These are phyloP conservation scores for Colletotrichum cuscutae DNA, from an alignment of 2,329 filamentous ascomycete genomes.

Conservation along the genomic window DNA sequence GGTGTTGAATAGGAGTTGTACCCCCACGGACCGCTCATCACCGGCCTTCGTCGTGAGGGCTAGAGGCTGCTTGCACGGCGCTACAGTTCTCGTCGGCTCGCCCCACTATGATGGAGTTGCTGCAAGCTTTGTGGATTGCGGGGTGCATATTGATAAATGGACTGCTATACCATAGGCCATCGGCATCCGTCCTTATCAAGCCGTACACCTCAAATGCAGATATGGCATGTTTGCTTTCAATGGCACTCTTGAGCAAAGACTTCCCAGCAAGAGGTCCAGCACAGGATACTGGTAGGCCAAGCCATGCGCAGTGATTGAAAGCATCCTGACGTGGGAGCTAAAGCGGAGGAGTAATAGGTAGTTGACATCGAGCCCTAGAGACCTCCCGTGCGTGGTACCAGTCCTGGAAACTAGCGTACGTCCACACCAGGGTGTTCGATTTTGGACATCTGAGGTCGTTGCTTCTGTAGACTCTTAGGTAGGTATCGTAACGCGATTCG, in stretches of 20 bases:
- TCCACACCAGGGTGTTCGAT: not conserved
- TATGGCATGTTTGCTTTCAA: not conserved
- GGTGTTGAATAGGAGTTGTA: not conserved
- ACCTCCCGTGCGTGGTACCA: too few relatives aligned
- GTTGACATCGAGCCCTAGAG: too few relatives aligned
- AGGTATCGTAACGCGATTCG: not conserved
- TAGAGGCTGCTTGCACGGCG: not conserved
- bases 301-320: too few relatives aligned
- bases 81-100: not conserved
- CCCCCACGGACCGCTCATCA: not conserved
- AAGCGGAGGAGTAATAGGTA: too few relatives aligned
- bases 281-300: not conserved
- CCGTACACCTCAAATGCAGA: too few relatives aligned
- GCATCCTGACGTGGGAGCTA: too few relatives aligned
- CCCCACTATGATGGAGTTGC: not conserved
- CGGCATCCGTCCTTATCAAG: not conserved
- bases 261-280: accelerated
- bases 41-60: too few relatives aligned
- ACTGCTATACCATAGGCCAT: not conserved
- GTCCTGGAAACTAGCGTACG: not conserved
- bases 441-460: not conserved
- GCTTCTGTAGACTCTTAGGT: not conserved
- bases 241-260: not conserved
- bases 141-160: not conserved
- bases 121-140: not conserved